Base-by-base conservation (phyloP, 2,329 filamentous ascomycete genomes). In the Nemania diffusa region DNA sequence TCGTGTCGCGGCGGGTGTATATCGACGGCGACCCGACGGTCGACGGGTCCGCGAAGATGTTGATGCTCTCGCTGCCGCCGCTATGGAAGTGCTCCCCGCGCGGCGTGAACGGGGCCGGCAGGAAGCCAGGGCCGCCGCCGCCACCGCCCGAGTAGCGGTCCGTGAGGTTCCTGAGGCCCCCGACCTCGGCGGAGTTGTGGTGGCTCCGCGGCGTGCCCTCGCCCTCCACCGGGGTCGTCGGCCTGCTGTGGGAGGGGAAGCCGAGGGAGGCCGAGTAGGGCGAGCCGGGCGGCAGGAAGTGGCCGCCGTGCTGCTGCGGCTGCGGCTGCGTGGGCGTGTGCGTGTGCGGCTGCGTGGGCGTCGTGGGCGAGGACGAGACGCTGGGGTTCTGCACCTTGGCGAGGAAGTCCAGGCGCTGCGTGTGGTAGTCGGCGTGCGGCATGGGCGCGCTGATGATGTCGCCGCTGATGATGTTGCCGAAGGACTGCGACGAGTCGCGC, bases 361-460 rank as follows among this genome's bases (percentile, higher is more conserved):
- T n/a, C 1, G 64, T 64, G 13, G 72, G 69, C 26, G 71, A 65
- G 9, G 71, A 69, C 8, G 75, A 62, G 17, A 68, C 63, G 53
- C 71, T 61, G n/a, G 69, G 59, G 67, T 66, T 71, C 40, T 70
- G 68, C 42, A 69, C 66, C 65, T 75, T 77, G 55, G 75, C 71
- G 2, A 75, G 68, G 69, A 77, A 77, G 63, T 76, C 74, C 1
- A 72, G 57, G 1, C 75, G 73, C 58, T 73, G 65, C 53, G 62
- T 72, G 37, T 69, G 52, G 69, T 71, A 76, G 52, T 73, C 69
- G 22, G 65, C 70, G 67, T 76, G 74, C 26, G 74, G 75, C 9
- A 76, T 72, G 29, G 75, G 75, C 17, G 65, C 67, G 67, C 74
- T 74, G 70, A 77, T 76, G 57, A 73, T 72, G 68, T 74, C 75